phyloP scores from a whole-genome alignment of 179 eudicot species.

The Silene coronaria region DNA sequence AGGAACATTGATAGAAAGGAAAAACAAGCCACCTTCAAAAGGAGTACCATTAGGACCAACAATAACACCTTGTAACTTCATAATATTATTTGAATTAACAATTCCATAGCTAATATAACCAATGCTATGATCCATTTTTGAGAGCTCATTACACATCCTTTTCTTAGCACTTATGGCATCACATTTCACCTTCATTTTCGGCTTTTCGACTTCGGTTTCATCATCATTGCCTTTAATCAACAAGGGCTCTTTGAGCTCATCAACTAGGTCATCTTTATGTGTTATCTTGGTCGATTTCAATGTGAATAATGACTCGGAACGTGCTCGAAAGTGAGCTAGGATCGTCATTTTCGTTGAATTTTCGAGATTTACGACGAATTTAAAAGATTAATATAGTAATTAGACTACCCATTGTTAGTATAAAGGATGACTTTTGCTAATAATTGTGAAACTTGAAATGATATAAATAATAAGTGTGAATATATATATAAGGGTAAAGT shows the following conservation, averaged over 20 bases:
- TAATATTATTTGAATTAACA: conserved; percentile 8
- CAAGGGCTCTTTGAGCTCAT: conserved; percentile 7
- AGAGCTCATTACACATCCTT: conserved; percentile 12
- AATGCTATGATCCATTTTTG: not conserved
- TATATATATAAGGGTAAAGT: not conserved
- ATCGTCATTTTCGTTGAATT: not conserved
- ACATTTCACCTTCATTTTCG: not conserved
- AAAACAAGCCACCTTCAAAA: conserved; percentile 25
- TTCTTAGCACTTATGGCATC: not conserved
- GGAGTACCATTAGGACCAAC: conserved; percentile 23
- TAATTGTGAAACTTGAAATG: not conserved
- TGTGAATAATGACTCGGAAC: not conserved
- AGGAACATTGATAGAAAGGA: conserved; percentile 22
- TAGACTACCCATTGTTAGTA: not conserved
- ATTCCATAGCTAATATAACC: conserved; percentile 15
- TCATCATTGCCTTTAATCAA: not conserved
- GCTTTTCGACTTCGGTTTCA: not conserved
- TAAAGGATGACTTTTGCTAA: no score
- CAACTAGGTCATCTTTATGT: no score
- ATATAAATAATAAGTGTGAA: not conserved
- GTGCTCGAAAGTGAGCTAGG: not conserved
- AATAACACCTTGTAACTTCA: conserved; percentile 20
- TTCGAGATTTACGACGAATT: not conserved
- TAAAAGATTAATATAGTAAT: not conserved
- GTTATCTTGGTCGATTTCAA: no score